Percentiles rank a stretch among this genome's conserved stretches.
These are phyloP conservation scores for Russula dissimulans DNA, from an alignment of 768 basidiomycete genomes.

Conservation along the genomic window DNA sequence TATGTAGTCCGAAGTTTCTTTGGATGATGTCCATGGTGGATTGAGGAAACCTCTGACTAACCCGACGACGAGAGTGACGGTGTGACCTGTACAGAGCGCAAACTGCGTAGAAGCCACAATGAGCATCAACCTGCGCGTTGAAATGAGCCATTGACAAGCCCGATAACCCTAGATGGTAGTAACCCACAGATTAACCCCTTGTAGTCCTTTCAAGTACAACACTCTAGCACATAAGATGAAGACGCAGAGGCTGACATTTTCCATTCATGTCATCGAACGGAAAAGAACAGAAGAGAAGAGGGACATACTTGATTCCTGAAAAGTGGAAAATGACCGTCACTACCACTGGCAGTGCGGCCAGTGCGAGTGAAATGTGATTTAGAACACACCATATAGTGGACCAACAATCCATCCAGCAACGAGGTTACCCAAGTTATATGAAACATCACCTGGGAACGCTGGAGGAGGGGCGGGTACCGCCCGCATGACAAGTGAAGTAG, in stretches of 20 bases:
- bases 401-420: slow-evolving; percentile 4
- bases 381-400: slow-evolving; percentile 6
- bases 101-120: slow-evolving; percentile 5
- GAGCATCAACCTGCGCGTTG: not conserved
- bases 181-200: not conserved
- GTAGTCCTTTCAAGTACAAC: not conserved
- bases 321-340: not conserved
- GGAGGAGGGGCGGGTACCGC: not conserved
- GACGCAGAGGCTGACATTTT: not conserved
- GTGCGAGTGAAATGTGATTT: not conserved
- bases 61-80: slow-evolving; percentile 2
- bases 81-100: slow-evolving; percentile 5
- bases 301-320: slow-evolving; percentile 5
- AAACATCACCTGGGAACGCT: slow-evolving; percentile 1
- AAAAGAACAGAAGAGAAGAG: not conserved
- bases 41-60: not conserved
- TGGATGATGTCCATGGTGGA: not conserved
- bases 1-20: not conserved
- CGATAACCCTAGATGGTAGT: not conserved
- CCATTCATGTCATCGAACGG: not conserved
- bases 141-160: not conserved
- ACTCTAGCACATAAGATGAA: slow-evolving; percentile 1
- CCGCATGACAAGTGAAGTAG: not conserved
- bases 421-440: not conserved
- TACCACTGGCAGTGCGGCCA: too few relatives aligned